Evolutionary conservation across 2,329 filamentous ascomycete species (phyloP).

Genomic region (Hawksworthiomyces lignivorus): DNA sequence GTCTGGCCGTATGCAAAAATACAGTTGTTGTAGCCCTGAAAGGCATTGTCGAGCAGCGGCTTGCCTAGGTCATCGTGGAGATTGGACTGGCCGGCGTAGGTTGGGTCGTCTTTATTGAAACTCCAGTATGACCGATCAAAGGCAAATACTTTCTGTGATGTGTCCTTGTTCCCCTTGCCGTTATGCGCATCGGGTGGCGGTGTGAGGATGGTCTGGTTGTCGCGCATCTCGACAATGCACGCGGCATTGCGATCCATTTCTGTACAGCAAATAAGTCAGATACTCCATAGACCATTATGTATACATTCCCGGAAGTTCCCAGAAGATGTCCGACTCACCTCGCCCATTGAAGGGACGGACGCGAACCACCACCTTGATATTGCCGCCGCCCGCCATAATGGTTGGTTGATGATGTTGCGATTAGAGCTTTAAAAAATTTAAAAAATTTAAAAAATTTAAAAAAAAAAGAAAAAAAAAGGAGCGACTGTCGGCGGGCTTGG

Average conservation of each 20-base stretch:
- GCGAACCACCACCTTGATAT: conserved; percentile 99
- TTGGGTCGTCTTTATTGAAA: conserved; percentile 66
- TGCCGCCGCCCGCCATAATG: conserved; percentile 68
- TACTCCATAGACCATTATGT: too few species aligned
- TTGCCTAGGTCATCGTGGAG: conserved; percentile 92
- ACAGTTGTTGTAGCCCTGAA: conserved; percentile 97
- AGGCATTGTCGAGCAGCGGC: conserved; percentile 98
- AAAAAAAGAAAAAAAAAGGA: too few species aligned
- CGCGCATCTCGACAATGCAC: conserved; percentile 98
- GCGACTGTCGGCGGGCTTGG: too few species aligned
- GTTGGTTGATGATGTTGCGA: neutral
- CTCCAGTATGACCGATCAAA: conserved; percentile 99
- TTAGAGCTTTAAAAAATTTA: too few species aligned
- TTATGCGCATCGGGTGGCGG: conserved; percentile 56
- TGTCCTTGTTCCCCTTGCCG: conserved; percentile 60
- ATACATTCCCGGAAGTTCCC: too few species aligned
- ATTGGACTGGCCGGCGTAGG: conserved; percentile 88
- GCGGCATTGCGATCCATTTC: conserved; percentile 85
- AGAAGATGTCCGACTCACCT: too few species aligned
- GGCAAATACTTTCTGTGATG: conserved; percentile 71
- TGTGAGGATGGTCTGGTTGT: conserved; percentile 76
- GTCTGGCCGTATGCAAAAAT: conserved; percentile 99
- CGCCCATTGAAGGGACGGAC: conserved; percentile 90
- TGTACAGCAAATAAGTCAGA: too few species aligned
- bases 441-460: too few species aligned